These are phyloP conservation scores for Suhomyces maxii DNA, from an alignment of 1,139 yeast genomes.

Conservation along the genomic window DNA sequence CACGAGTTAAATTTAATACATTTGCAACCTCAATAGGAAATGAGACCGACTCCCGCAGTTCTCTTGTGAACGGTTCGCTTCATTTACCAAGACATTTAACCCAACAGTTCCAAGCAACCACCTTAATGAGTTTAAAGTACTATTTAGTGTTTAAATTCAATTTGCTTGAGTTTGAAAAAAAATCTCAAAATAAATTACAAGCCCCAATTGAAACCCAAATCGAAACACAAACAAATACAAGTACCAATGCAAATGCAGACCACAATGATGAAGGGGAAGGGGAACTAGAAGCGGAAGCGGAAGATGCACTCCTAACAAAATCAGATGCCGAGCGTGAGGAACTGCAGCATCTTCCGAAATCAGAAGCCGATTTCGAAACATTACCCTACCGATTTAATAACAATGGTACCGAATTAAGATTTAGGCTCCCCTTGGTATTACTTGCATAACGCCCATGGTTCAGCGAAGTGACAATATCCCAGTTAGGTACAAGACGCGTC, in stretches of 20 bases:
- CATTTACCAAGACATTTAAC: conserved; percentile 35
- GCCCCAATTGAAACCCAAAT: neutral
- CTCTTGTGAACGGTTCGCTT: conserved; percentile 27
- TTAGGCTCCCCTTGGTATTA: conserved; percentile 23
- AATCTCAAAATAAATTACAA: no score
- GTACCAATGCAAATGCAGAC: neutral
- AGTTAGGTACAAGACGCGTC: neutral
- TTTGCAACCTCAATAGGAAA: conserved; percentile 30
- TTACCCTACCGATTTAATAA: conserved; percentile 27
- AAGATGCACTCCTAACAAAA: neutral
- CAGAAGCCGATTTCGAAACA: conserved; percentile 8
- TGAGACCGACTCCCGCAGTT: conserved; percentile 2
- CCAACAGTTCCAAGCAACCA: conserved; percentile 40
- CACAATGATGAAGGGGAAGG: no score
- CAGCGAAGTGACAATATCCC: no score
- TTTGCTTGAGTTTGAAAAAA: conserved; percentile 25
- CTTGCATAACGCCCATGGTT: conserved; percentile 3
- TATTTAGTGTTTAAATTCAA: conserved; percentile 41
- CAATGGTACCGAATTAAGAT: conserved; percentile 35
- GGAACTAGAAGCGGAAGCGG: neutral
- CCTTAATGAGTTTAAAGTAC: conserved; percentile 40
- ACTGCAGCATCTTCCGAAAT: neutral
- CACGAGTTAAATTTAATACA: conserved; percentile 36
- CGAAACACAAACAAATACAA: neutral
- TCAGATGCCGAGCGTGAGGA: neutral